phyloP scores from a whole-genome alignment of 495 filamentous ascomycete genomes.

The Echria macrotheca region DNA sequence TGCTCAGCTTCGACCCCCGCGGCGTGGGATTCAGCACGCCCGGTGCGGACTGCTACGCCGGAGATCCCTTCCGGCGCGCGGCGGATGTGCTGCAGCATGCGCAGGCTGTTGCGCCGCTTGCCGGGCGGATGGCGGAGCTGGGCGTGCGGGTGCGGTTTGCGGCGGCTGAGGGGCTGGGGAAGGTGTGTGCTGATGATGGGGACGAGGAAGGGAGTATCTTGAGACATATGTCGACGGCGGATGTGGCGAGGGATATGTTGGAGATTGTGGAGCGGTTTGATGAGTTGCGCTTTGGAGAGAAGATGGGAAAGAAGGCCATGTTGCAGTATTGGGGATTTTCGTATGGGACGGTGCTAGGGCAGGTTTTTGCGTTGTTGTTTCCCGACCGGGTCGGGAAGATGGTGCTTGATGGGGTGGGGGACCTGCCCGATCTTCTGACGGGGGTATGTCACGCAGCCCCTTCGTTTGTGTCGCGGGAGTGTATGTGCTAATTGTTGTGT shows the following conservation, averaged over 20 bases:
- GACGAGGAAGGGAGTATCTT: constrained; percentile 10
- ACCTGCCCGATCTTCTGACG: constrained; percentile 27
- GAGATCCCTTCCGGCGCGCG: neutral
- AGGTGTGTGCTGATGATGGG: neutral
- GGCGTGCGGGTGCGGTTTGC: neutral
- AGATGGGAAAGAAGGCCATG: neutral
- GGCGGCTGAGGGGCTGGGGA: neutral
- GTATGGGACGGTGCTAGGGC: constrained; percentile 55
- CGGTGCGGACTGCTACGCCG: constrained; percentile 32
- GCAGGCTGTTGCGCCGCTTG: neutral
- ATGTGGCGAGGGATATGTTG: constrained; percentile 37
- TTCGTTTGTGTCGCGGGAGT: no score
- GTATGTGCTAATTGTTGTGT: no score
- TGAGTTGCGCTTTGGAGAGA: neutral
- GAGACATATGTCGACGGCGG: constrained; percentile 19
- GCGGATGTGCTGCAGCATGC: neutral
- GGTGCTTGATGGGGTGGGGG: constrained; percentile 33
- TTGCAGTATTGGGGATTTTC: constrained; percentile 54
- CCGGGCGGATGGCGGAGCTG: no score
- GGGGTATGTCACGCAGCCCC: no score
- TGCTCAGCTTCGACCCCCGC: constrained; percentile 43
- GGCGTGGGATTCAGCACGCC: constrained; percentile 38
- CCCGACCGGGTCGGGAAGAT: constrained; percentile 38
- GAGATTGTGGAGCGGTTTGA: constrained; percentile 31
- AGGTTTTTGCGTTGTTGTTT: constrained; percentile 44